These are phyloP conservation scores for Leptographium flavum DNA, from an alignment of 2,329 filamentous ascomycete genomes.

Conservation along the genomic window DNA sequence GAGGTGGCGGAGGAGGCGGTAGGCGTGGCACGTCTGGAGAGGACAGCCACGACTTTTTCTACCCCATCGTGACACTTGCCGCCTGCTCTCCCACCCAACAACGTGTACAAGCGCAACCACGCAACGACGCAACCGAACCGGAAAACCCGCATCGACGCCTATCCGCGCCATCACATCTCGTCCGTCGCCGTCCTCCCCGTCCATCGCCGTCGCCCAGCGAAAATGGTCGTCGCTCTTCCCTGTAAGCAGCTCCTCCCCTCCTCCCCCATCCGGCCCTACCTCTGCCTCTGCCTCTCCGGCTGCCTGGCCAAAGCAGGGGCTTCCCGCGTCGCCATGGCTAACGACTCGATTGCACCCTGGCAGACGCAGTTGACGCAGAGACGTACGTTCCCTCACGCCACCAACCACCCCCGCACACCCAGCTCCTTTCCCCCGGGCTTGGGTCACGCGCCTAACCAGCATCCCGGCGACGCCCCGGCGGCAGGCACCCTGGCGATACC, in stretches of 20 bases:
- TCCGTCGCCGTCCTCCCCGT: neutral
- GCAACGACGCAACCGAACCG: too few species aligned
- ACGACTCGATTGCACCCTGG: neutral
- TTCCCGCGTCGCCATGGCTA: neutral
- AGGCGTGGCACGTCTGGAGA: neutral
- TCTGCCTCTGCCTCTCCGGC: neutral
- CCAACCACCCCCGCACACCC: too few species aligned
- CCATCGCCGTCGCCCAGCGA: neutral
- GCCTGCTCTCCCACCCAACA: neutral
- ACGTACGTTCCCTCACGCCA: slow-evolving; percentile 43
- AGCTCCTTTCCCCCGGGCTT: neutral
- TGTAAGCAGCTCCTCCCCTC: slow-evolving; percentile 4
- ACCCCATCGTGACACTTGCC: neutral
- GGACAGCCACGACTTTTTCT: neutral
- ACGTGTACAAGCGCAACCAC: neutral
- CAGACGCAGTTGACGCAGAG: slow-evolving; percentile 95
- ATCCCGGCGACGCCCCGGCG: neutral
- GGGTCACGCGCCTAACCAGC: too few species aligned
- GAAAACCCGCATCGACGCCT: neutral
- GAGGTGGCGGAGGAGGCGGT: neutral
- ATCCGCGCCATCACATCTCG: neutral
- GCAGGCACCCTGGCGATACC: neutral
- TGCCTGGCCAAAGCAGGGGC: too few species aligned
- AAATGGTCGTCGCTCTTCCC: slow-evolving; percentile 10
- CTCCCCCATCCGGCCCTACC: neutral